Base-by-base conservation (phyloP, 2,329 filamentous ascomycete species). In the Pseudogymnoascus sp. region DNA sequence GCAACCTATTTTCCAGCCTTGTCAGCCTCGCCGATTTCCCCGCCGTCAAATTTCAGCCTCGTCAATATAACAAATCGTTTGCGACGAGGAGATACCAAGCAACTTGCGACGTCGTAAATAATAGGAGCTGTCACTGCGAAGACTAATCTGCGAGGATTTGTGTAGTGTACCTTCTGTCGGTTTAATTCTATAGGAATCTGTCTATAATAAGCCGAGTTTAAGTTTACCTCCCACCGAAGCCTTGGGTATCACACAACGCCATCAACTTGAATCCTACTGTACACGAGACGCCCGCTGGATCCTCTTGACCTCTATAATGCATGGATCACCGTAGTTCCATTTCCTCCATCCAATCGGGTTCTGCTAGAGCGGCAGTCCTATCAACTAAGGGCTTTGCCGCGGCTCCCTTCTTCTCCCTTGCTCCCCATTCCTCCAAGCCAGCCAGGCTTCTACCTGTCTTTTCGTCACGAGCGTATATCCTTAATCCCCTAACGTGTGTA, bases 401-500 rank as follows among this genome's bases (percentile, higher is more conserved):
- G 31, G 59, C 63, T 34, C 43, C 66, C 46, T 59, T 60, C 25
- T 9, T 31, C 28, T 62, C 63, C 12, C 46, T 14, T 16, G 28
- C 53, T 28, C 40, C 42, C 60, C 37, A 49, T 25, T 36, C 56
- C 34, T 61, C 49, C 5, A 69, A 34, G n/a, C 63, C 65, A 16
- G 65, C 66, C 40, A 60, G 34, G 28, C 38, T 37, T 37, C 65
- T 66, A 25, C 63, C 63, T 6, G 64, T 65, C 38, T 68, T 66
- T 36, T 74, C 72, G 60, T 74, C 72, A 18, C 64, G 66, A 14
- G 84, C 84, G 68, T 85, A 99, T 8, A 97, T 88, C 77, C 96
- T 96, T 75, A 99, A 84, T 1, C 92, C 93, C 14, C 95, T 84
- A 23, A 99, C 83, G 79, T 99, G 95, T n/a, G 95, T 99, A 74